Conservation (phyloP, 225 moss, liverwort and hornwort genomes). For the Sphagnum contortum region DNA sequence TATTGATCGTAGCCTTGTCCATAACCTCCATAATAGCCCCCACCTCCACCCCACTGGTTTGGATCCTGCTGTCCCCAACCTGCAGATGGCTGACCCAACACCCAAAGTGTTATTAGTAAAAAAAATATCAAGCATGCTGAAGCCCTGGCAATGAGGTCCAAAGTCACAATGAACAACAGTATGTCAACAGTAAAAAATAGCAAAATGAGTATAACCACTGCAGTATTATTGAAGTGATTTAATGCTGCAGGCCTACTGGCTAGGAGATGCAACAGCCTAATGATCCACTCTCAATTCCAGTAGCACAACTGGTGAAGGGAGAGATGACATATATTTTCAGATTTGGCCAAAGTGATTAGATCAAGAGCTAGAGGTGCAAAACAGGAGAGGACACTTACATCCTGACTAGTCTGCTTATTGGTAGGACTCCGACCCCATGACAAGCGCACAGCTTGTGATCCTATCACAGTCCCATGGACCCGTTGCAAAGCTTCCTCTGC, state of each 20-base stretch:
- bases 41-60: constrained; percentile 86
- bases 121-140: no score
- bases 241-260: no score
- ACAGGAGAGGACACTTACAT: constrained; percentile 32
- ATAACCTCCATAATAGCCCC: constrained; percentile 71
- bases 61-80: constrained; percentile 97
- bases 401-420: constrained; percentile 74
- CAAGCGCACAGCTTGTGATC: constrained; percentile 95
- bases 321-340: no score
- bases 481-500: constrained; percentile 97
- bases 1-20: constrained; percentile 89
- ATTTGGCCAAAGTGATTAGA: not conserved
- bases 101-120: constrained; percentile 13
- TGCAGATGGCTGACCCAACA: constrained; percentile 38
- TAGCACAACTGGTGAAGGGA: no score
- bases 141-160: no score
- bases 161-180: no score
- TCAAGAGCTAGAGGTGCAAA: not conserved
- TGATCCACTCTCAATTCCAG: no score
- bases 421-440: constrained; percentile 99
- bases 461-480: constrained; percentile 94
- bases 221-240: no score
- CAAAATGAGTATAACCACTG: no score
- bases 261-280: no score
- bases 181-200: no score